Conservation (phyloP, 1,284 basidiomycete species). For the Rhodotorula sp. region DNA sequence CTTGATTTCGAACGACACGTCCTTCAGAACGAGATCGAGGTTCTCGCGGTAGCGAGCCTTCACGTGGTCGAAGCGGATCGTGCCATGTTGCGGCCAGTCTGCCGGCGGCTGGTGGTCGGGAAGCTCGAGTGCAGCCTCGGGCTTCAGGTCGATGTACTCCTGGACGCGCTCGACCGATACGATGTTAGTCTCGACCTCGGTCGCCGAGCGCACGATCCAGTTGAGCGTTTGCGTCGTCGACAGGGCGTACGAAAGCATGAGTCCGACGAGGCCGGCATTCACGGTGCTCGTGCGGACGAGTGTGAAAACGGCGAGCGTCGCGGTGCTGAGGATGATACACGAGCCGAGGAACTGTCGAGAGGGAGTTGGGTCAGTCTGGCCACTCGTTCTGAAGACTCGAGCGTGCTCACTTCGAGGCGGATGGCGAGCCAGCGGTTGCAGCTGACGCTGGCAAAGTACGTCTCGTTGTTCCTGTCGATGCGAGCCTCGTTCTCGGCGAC, state of each 20-base stretch:
- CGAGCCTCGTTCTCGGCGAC: conserved; percentile 72
- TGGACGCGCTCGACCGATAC: conserved; percentile 65
- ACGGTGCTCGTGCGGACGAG: conserved; percentile 64
- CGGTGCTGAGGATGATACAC: conserved; percentile 73
- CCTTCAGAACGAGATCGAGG: conserved; percentile 71
- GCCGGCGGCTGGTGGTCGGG: conserved; percentile 61
- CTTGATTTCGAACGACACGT: conserved; percentile 64
- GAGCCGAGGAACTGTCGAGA: conserved; percentile 64
- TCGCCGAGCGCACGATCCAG: conserved; percentile 54
- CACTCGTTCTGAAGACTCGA: accelerated
- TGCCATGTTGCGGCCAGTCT: conserved; percentile 73
- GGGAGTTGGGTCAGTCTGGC: not conserved
- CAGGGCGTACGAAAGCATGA: conserved; percentile 82
- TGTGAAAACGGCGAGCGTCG: conserved; percentile 66
- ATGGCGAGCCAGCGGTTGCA: conserved; percentile 65
- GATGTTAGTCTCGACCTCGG: conserved; percentile 56
- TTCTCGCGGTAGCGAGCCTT: conserved; percentile 76
- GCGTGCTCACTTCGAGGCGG: conserved; percentile 57
- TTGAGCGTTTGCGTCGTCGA: conserved; percentile 56
- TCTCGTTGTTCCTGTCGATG: conserved; percentile 72
- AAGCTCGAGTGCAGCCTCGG: conserved; percentile 74
- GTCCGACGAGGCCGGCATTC: conserved; percentile 86
- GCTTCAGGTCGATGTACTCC: conserved; percentile 66
- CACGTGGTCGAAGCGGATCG: conserved; percentile 68
- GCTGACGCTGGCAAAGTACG: conserved; percentile 64